Evolutionary conservation across 768 basidiomycete genomes (phyloP), one percentile per base, ranked within the genome.

Genomic region (Agrocybe pediades): DNA sequence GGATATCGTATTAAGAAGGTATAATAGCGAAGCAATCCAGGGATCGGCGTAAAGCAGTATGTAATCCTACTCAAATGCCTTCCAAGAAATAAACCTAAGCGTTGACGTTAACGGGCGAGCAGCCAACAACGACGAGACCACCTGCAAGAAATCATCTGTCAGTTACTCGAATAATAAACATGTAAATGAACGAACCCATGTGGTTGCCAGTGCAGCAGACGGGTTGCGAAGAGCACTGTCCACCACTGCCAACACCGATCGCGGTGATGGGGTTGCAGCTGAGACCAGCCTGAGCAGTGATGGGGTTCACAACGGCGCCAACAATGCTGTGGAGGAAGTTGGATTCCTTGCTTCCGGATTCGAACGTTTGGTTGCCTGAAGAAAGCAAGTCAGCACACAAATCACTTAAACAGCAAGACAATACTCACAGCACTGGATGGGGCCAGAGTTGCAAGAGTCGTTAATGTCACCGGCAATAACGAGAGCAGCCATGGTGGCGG

Each of bases 191-290:
- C 58, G 11, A 33, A 60, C 59, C 46, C 43, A 60, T 51, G 44
- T 40, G 40, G 48, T 60, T 56, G 43, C 51, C 25, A 24, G 49
- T 41, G 55, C 59, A 60, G 59, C 59, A 60, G n/a, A 60, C 59
- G n/a, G 59, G 55, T 36, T 36, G 33, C 33, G 33, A 27, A 49
- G 48, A 17, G 41, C 30, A 25, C 29, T 47, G 33, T 41, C 48
- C 54, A 23, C 59, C 59, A 23, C 33, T 27, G 29, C 59, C 59
- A 29, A 53, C 41, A 24, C 55, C 55, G 23, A 60, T 39, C n/a
- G 21, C 59, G 23, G 51, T 40, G 48, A 60, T 50, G 30, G 59
- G 55, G 29, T 48, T 50, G 49, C 59, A 60, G 11, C 27, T 39
- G 15, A 43, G 40, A 26, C 59, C 59, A n/a, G 56, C 51, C 7